Percentiles rank a stretch among this genome's conserved stretches.
Evolutionary conservation across 2,329 filamentous ascomycete genomes (phyloP).

Genomic region (Nemania sp.): DNA sequence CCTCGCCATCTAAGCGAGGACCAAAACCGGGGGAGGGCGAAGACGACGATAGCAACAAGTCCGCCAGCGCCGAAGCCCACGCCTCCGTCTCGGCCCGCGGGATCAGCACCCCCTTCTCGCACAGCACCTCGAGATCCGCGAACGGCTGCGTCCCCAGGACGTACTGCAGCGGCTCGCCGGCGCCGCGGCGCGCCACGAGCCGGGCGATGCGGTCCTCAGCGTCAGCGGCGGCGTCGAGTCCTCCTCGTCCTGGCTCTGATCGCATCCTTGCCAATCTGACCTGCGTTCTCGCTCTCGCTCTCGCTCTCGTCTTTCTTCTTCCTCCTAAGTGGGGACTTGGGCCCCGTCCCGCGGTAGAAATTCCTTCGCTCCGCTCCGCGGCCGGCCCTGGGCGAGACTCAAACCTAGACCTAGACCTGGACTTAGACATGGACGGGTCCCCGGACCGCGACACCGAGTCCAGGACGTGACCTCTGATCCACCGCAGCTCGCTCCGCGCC

Average conservation of each 20-base stretch:
- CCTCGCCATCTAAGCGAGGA: background rate
- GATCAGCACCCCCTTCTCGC: slow-evolving; percentile 79
- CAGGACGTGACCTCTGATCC: slow-evolving; percentile 66
- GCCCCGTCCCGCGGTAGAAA: background rate
- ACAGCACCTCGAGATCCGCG: slow-evolving; percentile 78
- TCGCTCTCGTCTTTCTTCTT: background rate
- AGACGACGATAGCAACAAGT: slow-evolving; percentile 34
- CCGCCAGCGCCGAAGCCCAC: slow-evolving; percentile 62
- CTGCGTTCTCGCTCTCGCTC: background rate
- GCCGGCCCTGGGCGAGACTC: background rate
- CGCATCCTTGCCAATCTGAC: too few relatives aligned
- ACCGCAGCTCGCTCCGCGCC: slow-evolving; percentile 71
- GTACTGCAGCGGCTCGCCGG: slow-evolving; percentile 84
- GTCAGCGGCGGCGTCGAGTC: too few relatives aligned
- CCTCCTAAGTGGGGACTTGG: background rate
- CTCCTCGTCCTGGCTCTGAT: too few relatives aligned
- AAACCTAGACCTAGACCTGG: too few relatives aligned
- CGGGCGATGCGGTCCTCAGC: slow-evolving; percentile 36
- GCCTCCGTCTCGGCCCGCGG: slow-evolving; percentile 79
- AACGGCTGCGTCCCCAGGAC: slow-evolving; percentile 88
- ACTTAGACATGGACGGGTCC: background rate
- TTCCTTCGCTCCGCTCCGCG: background rate
- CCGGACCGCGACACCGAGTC: background rate
- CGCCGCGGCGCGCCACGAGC: slow-evolving; percentile 55
- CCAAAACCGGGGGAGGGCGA: too few relatives aligned